A percentile compares a stretch with the other conserved stretches of the same genome.
phyloP scores from a whole-genome alignment of 257 asterid genomes.

The Salvia rosmarinus region DNA sequence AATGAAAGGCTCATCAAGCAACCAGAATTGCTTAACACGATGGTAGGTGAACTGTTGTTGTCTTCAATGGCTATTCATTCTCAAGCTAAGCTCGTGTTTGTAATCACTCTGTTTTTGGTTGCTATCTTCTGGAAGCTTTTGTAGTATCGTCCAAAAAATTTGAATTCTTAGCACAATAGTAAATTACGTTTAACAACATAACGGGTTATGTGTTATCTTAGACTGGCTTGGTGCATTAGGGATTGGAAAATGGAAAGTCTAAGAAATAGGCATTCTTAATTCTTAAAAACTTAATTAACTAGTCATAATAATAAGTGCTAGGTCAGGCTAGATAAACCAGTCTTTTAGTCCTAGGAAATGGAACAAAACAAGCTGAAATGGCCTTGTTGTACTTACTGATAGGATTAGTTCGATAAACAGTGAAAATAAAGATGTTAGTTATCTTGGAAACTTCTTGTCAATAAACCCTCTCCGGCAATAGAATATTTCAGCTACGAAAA shows the following conservation, averaged over 20 bases:
- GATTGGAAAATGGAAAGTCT: not conserved
- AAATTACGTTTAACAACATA: not conserved
- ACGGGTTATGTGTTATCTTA: not conserved
- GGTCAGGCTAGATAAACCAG: not conserved
- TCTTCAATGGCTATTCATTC: not conserved
- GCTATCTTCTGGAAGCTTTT: not conserved
- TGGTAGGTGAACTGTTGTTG: conserved; percentile 43
- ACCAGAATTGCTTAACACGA: conserved; percentile 66
- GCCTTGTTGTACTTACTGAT: not conserved
- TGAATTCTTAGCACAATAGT: not conserved
- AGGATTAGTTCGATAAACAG: not conserved
- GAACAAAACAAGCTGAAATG: not conserved
- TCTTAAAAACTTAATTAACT: not conserved
- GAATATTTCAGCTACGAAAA: no score
- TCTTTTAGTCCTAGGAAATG: not conserved
- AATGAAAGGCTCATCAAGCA: conserved; percentile 71
- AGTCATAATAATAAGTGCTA: not conserved
- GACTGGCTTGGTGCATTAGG: not conserved
- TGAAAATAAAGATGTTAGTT: not conserved
- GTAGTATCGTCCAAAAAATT: not conserved
- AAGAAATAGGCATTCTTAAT: not conserved
- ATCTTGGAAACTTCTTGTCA: not conserved
- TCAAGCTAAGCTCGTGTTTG: not conserved
- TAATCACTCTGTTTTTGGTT: not conserved
- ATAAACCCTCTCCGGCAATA: not conserved